These are phyloP conservation scores for Cryptosporidium parvum DNA, from an alignment of 169 alveolate genomes.

Conservation along the genomic window DNA sequence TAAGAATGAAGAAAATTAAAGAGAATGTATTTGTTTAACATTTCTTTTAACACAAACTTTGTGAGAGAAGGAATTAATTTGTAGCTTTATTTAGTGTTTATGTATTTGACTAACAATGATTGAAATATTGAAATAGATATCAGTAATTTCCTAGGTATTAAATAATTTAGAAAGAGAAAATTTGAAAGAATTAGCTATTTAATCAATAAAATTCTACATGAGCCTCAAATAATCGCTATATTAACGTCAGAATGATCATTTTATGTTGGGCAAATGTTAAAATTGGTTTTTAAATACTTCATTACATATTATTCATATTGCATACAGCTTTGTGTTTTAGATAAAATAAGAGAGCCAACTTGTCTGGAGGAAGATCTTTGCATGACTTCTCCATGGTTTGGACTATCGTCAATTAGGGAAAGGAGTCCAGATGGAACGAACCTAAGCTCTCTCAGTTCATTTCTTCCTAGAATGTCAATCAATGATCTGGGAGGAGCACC, in stretches of 20 bases:
- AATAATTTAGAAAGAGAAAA: too few species aligned
- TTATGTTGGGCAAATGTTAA: background rate
- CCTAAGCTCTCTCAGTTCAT: constrained; percentile 62
- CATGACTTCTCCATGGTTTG: constrained; percentile 53
- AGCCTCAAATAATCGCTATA: background rate
- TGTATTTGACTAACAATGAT: background rate
- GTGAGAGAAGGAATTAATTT: background rate
- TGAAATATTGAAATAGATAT: background rate
- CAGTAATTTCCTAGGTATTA: background rate
- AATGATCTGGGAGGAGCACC: constrained; percentile 52
- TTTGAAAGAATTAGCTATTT: background rate
- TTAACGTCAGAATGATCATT: background rate
- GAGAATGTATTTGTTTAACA: background rate
- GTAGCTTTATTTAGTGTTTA: background rate
- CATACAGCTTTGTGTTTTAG: constrained; percentile 60
- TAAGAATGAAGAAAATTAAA: too few species aligned
- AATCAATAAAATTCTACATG: background rate
- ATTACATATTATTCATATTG: background rate
- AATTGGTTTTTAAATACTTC: background rate
- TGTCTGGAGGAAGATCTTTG: constrained; percentile 63
- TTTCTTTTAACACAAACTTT: background rate
- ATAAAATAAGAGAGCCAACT: constrained; percentile 54
- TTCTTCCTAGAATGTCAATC: constrained; percentile 27
- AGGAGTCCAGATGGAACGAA: constrained; percentile 74
- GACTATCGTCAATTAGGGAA: constrained; percentile 55